phyloP scores from a whole-genome alignment of 129 eudicot genomes.

The Saposhnikovia divaricata region DNA sequence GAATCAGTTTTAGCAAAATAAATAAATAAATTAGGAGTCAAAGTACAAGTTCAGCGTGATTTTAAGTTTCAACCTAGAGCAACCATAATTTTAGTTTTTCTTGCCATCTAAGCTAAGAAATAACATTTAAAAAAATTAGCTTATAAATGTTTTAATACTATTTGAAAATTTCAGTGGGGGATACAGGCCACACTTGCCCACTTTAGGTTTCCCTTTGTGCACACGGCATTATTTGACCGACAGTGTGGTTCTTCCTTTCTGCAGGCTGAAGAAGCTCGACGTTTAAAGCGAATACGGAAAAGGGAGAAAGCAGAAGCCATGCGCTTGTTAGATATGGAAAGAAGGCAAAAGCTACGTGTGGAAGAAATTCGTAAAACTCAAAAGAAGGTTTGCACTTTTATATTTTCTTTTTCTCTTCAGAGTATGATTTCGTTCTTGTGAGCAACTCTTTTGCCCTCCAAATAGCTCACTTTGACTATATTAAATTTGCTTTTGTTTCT shows the following conservation, averaged over 20 bases:
- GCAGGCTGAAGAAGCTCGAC: conserved; percentile 81
- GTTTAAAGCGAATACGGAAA: conserved; percentile 37
- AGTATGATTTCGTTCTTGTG: background rate
- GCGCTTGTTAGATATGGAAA: conserved; percentile 71
- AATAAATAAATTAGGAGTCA: background rate
- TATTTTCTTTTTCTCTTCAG: background rate
- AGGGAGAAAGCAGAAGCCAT: conserved; percentile 59
- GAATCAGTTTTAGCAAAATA: too few species aligned
- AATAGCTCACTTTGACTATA: background rate
- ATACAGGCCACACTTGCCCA: too few species aligned
- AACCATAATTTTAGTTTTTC: background rate
- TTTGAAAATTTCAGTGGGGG: too few species aligned
- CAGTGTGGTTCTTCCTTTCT: background rate
- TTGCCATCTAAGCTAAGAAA: background rate
- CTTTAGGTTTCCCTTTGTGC: too few species aligned
- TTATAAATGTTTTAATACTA: too few species aligned
- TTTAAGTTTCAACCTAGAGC: background rate
- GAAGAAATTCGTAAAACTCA: conserved; percentile 81
- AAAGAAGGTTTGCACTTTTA: conserved; percentile 43
- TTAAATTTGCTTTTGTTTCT: background rate
- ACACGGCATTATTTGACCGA: background rate
- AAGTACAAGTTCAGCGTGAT: background rate
- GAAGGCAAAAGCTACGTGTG: conserved; percentile 69
- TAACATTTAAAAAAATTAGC: too few species aligned
- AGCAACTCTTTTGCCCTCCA: background rate